phyloP scores from a whole-genome alignment of 208 protist genomes.

The Wallacemonas sp. region DNA sequence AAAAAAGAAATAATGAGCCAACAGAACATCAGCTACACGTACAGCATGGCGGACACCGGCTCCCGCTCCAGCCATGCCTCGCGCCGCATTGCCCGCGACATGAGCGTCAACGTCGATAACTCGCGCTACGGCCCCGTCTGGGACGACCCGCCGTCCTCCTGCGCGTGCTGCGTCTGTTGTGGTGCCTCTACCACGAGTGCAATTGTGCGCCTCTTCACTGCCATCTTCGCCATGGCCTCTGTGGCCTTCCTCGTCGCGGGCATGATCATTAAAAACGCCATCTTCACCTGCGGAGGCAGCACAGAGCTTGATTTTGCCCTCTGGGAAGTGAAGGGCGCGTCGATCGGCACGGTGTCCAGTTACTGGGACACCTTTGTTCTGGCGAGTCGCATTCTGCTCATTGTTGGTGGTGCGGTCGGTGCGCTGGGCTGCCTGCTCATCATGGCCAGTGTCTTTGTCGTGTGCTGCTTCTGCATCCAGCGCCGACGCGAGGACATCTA shows the following conservation, averaged over 20 bases:
- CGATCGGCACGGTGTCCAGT: background rate
- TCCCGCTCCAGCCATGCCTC: background rate
- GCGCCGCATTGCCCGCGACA: background rate
- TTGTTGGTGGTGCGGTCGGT: background rate
- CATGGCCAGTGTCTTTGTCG: slow-evolving; percentile 13
- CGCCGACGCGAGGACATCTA: slow-evolving; percentile 17
- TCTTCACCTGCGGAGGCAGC: background rate
- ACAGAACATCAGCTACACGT: background rate
- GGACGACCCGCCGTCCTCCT: slow-evolving; percentile 11
- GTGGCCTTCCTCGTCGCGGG: background rate
- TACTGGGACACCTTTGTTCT: slow-evolving; percentile 11
- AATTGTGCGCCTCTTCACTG: background rate
- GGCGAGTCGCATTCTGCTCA: slow-evolving; percentile 7
- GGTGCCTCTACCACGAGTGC: slow-evolving; percentile 12
- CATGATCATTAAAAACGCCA: slow-evolving; percentile 8
- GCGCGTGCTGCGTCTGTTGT: slow-evolving; percentile 17
- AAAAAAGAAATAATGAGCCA: background rate
- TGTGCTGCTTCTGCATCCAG: slow-evolving; percentile 12
- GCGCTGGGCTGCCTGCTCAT: slow-evolving; percentile 1
- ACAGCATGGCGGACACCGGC: background rate
- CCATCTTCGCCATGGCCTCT: slow-evolving; percentile 5
- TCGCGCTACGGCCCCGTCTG: slow-evolving; percentile 9
- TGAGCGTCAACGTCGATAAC: slow-evolving; percentile 5
- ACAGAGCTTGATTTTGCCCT: background rate
- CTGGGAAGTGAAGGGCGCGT: slow-evolving; percentile 10